Evolutionary conservation across 106 monocot genomes (phyloP).

Genomic region (Vanilla planifolia): DNA sequence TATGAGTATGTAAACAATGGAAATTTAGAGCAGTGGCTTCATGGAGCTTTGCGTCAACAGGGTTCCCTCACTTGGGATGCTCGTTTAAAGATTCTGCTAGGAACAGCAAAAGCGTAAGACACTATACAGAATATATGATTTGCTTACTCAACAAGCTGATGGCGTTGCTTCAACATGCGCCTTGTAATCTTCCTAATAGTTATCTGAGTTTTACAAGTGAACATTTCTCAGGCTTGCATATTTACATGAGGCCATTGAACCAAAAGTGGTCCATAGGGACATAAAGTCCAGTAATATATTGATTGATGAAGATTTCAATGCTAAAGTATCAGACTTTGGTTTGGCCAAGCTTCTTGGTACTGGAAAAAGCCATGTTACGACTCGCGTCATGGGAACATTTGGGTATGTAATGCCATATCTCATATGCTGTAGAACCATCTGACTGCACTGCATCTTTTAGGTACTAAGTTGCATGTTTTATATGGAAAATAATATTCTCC

Average conservation of each 20-base stretch:
- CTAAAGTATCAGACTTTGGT: conserved; percentile 63
- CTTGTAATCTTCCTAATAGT: no score
- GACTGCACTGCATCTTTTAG: not conserved
- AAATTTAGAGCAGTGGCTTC: conserved; percentile 97
- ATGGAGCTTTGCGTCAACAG: conserved; percentile 69
- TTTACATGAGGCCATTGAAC: conserved; percentile 58
- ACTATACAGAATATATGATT: conserved; percentile 3
- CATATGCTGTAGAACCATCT: not conserved
- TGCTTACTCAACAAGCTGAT: not conserved
- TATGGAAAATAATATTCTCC: not conserved
- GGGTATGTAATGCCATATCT: conserved; percentile 26
- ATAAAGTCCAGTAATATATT: conserved; percentile 63
- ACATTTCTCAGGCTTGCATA: conserved; percentile 40
- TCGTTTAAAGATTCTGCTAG: conserved; percentile 80
- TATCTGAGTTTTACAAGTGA: not conserved
- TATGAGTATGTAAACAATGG: conserved; percentile 95
- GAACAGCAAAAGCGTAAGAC: conserved; percentile 91
- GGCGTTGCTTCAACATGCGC: no score
- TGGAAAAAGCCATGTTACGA: conserved; percentile 60
- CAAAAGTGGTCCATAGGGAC: conserved; percentile 60
- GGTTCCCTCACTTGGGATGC: conserved; percentile 92
- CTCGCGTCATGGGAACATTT: conserved; percentile 66
- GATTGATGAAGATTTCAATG: conserved; percentile 55
- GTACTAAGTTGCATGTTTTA: no score
- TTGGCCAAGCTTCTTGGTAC: conserved; percentile 58